phyloP scores from a whole-genome alignment of 495 filamentous ascomycete species.

The Entonaema liquescens region DNA sequence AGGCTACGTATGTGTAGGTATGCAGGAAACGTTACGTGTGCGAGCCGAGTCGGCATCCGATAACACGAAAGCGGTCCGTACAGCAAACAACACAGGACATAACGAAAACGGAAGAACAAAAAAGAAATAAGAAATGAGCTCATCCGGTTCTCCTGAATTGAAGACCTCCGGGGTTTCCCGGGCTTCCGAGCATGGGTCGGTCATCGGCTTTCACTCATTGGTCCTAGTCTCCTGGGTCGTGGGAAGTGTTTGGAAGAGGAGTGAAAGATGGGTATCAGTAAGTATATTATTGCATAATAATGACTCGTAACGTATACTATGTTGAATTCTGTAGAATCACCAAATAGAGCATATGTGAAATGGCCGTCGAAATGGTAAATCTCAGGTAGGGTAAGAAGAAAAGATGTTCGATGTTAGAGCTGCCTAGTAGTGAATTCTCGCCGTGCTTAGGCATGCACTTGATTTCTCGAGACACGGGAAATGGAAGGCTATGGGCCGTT shows the following conservation, averaged over 20 bases:
- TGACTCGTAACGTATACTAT: background rate
- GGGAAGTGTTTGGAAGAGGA: background rate
- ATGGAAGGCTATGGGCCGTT: no score
- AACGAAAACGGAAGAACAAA: background rate
- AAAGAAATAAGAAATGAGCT: background rate
- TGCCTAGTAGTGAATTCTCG: no score
- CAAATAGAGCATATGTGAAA: background rate
- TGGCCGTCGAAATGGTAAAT: background rate
- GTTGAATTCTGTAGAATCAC: no score
- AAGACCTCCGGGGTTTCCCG: background rate
- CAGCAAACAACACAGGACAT: background rate
- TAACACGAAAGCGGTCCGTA: background rate
- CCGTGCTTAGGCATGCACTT: no score
- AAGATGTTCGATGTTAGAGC: no score
- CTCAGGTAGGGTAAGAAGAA: no score
- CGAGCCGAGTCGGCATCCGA: background rate
- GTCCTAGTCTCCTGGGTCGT: background rate
- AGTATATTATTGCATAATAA: no score
- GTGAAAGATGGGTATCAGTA: background rate
- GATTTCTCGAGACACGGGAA: no score
- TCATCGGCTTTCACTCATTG: background rate
- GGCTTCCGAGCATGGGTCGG: background rate
- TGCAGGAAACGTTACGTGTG: conserved; percentile 3
- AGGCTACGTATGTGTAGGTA: background rate
- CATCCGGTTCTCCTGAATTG: background rate